phyloP scores from a whole-genome alignment of 495 filamentous ascomycete species.

The Echria macrotheca region DNA sequence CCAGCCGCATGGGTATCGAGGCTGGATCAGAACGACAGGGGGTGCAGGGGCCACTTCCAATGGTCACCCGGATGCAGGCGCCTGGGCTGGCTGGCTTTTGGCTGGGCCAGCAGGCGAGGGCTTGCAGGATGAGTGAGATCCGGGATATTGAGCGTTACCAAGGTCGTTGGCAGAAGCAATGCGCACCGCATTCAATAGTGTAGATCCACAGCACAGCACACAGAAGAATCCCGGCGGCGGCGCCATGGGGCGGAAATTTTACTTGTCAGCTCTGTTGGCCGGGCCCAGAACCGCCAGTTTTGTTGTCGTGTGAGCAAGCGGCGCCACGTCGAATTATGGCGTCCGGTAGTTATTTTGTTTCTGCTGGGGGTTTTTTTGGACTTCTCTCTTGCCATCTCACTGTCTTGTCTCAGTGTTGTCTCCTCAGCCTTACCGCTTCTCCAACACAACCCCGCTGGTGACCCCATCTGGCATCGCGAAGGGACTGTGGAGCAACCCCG shows the following conservation, averaged over 20 bases:
- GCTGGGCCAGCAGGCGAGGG: too few relatives aligned
- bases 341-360: background rate
- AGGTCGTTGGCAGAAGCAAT: background rate
- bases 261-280: background rate
- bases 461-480: background rate
- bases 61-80: slow-evolving; percentile 2
- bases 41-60: background rate
- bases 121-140: slow-evolving; percentile 3
- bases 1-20: background rate
- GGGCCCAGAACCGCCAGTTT: background rate
- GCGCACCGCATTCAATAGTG: background rate
- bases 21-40: background rate
- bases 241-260: background rate
- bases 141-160: background rate
- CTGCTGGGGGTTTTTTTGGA: background rate
- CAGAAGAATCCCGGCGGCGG: background rate
- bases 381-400: too few relatives aligned
- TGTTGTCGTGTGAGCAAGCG: background rate
- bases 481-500: background rate
- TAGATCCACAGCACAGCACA: too few relatives aligned
- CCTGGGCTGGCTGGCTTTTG: background rate
- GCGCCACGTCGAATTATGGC: background rate
- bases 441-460: background rate
- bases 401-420: too few relatives aligned
- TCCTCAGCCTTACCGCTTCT: background rate